These are phyloP conservation scores for Fusarium heterosporum DNA, from an alignment of 2,329 filamentous ascomycete species.

Conservation along the genomic window DNA sequence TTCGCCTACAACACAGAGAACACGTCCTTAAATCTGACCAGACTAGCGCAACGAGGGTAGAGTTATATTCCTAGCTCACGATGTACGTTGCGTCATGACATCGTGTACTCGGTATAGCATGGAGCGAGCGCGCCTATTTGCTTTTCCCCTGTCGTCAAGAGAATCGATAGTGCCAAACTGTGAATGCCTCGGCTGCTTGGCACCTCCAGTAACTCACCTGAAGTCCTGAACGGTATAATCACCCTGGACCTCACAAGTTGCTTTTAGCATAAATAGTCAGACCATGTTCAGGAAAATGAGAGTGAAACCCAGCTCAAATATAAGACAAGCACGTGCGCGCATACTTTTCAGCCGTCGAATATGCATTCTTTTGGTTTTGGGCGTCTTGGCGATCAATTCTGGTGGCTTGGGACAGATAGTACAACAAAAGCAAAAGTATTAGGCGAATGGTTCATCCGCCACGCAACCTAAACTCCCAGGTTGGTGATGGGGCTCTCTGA, in stretches of 20 bases:
- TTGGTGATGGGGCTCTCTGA: conserved; percentile 14
- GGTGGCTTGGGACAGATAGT: background rate
- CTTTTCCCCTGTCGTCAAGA: conserved; percentile 22
- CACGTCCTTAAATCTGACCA: background rate
- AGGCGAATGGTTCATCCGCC: background rate
- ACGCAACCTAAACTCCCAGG: background rate
- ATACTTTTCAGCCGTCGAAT: conserved; percentile 11
- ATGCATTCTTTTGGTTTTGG: background rate
- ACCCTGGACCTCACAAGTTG: conserved; percentile 16
- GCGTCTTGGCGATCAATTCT: background rate
- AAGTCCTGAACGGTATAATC: background rate
- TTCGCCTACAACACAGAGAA: background rate
- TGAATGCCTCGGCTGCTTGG: conserved; percentile 5
- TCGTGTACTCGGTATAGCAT: background rate
- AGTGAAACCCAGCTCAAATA: conserved; percentile 7
- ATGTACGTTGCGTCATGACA: background rate
- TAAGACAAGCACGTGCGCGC: background rate
- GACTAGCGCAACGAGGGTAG: background rate
- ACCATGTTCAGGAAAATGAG: conserved; percentile 23
- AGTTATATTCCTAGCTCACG: background rate
- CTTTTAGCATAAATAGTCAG: conserved; percentile 27
- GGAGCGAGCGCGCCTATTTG: conserved; percentile 9
- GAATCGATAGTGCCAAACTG: conserved; percentile 11
- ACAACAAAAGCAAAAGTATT: background rate
- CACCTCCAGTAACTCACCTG: conserved; percentile 5